Base-by-base conservation (phyloP, 2,329 filamentous ascomycete species). In the Amylocarpus encephaloides region DNA sequence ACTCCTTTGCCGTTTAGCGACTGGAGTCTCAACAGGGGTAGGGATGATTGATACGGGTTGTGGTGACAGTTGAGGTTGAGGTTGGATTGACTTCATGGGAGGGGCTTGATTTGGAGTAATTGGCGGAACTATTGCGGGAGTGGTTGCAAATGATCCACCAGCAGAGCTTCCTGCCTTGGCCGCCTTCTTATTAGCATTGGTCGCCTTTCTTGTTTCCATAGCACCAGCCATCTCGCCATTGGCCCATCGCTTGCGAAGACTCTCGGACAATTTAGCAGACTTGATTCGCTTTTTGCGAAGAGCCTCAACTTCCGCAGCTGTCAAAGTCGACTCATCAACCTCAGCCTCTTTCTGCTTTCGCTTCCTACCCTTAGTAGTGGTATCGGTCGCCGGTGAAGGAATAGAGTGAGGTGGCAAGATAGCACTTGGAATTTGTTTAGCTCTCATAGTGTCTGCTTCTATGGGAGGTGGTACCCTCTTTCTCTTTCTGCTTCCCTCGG, bases 141-240 rank as follows among this genome's bases (percentile, higher is more conserved):
- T 16, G 13, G 32, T 15, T n/a, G 29, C 11, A 19, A 39, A 11
- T 11, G 6, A 16, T 42, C 16, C 30, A 26, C 11, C 39, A 36
- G n/a, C 33, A 11, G 30, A 16, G 10, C 16, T 26, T 13, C 9
- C 15, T 7, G 15, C 47, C 6, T 40, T 33, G 10, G 34, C 51
- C 16, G 71, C 71, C 66, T 81, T 81, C 64, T 82, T 82, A 2
- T 75, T 75, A 2, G 77, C 78, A 6, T 82, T 72, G 0, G 78
- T 82, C 2, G 76, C 77, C 59, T 80, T 80, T 46, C 78, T 73
- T 62, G 81, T 81, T 55, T 77, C 75, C 44, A 81, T 78, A n/a
- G 78, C 79, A 12, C 70, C 72, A 10, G 73, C 71, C 79, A 82
- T 82, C 46, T 77, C 77, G 15, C 79, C 79, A 29, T 77, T 79